Evolutionary conservation across 306 rosid species (phyloP).

Genomic region (Lathyrus tuberosus): DNA sequence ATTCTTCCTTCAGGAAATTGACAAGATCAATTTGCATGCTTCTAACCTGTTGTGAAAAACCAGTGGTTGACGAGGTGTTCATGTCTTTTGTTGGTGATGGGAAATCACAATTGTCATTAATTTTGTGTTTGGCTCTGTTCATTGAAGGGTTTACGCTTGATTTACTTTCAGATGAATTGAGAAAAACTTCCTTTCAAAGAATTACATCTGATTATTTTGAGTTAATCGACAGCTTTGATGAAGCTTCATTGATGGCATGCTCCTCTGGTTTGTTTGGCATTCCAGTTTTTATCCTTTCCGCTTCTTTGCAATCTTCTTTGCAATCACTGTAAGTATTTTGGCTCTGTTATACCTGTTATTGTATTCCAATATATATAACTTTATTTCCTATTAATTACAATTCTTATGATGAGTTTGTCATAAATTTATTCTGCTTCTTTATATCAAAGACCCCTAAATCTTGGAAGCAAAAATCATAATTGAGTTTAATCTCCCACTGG

Average conservation of each 20-base stretch:
- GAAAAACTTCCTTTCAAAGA: constrained; percentile 53
- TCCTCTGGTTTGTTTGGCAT: constrained; percentile 51
- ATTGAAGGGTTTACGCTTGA: constrained; percentile 80
- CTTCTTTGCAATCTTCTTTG: constrained; percentile 68
- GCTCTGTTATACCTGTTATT: constrained; percentile 19
- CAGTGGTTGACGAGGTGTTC: constrained; percentile 61
- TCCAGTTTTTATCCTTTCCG: constrained; percentile 76
- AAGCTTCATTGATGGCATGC: constrained; percentile 47
- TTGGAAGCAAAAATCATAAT: constrained; percentile 12
- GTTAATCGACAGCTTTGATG: constrained; percentile 65
- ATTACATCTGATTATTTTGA: constrained; percentile 57
- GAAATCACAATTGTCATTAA: constrained; percentile 51
- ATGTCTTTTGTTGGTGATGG: constrained; percentile 58
- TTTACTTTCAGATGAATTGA: constrained; percentile 66
- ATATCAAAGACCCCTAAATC: constrained; percentile 23
- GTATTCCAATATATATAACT: constrained; percentile 3
- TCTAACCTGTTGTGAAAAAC: constrained; percentile 58
- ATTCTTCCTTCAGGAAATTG: constrained; percentile 72
- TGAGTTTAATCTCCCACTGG: constrained; percentile 22
- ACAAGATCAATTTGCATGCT: constrained; percentile 74
- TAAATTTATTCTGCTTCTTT: constrained; percentile 13
- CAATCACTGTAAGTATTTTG: constrained; percentile 66
- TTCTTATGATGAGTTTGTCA: background rate
- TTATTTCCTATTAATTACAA: background rate
- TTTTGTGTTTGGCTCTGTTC: constrained; percentile 62